Conservation (phyloP, 1,284 basidiomycete genomes). For the Chalciporus sp. region DNA sequence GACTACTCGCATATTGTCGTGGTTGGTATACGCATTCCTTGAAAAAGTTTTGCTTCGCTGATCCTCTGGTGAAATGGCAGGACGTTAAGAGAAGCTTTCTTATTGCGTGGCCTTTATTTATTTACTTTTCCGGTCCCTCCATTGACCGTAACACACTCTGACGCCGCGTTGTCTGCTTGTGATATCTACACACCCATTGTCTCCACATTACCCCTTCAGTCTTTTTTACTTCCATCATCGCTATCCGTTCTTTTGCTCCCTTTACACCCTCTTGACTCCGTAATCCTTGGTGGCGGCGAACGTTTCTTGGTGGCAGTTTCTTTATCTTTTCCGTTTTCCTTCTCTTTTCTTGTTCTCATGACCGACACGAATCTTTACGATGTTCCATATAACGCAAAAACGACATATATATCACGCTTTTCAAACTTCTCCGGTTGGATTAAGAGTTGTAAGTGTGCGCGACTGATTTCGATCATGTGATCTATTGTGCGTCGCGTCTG, state of each 20-base stretch:
- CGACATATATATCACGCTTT: conserved; percentile 19
- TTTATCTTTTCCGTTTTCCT: conserved; percentile 9
- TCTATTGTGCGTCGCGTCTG: conserved; percentile 18
- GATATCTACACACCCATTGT: background rate
- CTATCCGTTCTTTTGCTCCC: background rate
- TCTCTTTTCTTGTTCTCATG: conserved; percentile 20
- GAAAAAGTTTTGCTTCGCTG: conserved; percentile 19
- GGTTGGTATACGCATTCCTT: conserved; percentile 23
- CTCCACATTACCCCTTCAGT: background rate
- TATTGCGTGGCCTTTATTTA: conserved; percentile 30
- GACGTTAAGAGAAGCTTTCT: conserved; percentile 23
- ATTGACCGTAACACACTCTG: conserved; percentile 3
- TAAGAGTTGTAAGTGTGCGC: too few species aligned
- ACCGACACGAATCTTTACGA: conserved; percentile 31
- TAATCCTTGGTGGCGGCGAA: conserved; percentile 8
- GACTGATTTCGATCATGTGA: conserved; percentile 32
- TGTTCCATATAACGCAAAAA: conserved; percentile 31
- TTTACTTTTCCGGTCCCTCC: conserved; percentile 12
- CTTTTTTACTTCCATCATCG: conserved; percentile 12
- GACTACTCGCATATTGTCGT: conserved; percentile 30
- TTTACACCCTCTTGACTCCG: conserved; percentile 5
- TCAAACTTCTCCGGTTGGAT: background rate
- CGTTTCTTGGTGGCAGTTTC: background rate
- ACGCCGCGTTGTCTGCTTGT: conserved; percentile 9
- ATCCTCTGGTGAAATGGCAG: conserved; percentile 22